Evolutionary conservation across 495 filamentous ascomycete genomes (phyloP).

Genomic region (Trichocladium uniseriatum): DNA sequence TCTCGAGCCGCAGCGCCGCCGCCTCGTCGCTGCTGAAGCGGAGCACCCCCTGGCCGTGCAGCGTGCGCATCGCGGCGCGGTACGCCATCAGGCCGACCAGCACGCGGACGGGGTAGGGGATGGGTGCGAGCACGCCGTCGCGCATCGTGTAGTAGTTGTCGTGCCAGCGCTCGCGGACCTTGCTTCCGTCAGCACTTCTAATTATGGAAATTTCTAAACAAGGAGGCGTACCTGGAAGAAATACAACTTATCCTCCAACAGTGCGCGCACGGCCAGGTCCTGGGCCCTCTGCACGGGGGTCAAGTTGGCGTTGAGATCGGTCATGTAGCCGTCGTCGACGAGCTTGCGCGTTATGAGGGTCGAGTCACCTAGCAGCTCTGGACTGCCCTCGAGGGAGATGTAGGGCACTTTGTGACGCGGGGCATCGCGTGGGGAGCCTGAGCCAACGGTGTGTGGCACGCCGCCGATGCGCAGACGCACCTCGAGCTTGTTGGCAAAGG

Average conservation of each 20-base stretch:
- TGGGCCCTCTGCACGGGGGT: conserved; percentile 29
- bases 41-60: conserved; percentile 49
- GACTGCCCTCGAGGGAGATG: conserved; percentile 7
- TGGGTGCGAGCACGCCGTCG: conserved; percentile 34
- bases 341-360: conserved; percentile 43
- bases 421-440: conserved; percentile 34
- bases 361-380: conserved; percentile 36
- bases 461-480: conserved; percentile 48
- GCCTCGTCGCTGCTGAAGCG: conserved; percentile 45
- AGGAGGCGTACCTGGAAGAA: conserved; percentile 45
- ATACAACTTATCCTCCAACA: conserved; percentile 54
- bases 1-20: conserved; percentile 31
- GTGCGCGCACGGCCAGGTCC: conserved; percentile 43
- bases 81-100: conserved; percentile 46
- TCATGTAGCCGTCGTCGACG: conserved; percentile 30
- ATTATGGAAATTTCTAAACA: too few species aligned
- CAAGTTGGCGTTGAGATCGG: conserved; percentile 41
- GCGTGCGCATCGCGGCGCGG: conserved; percentile 29
- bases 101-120: conserved; percentile 45
- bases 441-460: conserved; percentile 36
- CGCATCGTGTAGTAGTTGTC: conserved; percentile 57
- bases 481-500: conserved; percentile 58
- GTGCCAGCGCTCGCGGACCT: conserved; percentile 51
- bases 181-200: too few species aligned
- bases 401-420: conserved; percentile 57